Conservation (phyloP, 495 filamentous ascomycete species). For the Jackrogersella minutella region DNA sequence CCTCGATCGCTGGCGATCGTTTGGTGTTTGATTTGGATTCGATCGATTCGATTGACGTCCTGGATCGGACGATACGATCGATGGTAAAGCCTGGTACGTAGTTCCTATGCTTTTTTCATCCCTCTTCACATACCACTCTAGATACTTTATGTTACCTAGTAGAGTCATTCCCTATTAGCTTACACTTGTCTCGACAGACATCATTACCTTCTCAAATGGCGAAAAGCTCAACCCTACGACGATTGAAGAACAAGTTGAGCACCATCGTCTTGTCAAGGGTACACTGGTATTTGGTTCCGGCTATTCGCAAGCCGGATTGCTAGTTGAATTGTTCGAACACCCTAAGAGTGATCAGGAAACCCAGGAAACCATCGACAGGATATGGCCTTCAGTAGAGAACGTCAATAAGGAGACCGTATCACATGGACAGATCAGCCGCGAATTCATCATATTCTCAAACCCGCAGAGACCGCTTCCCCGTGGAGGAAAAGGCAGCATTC, state of each 20-base stretch:
- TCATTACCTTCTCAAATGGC: slow-evolving; percentile 60
- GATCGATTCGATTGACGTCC: no score
- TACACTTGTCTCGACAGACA: neutral
- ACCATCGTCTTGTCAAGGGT: slow-evolving; percentile 60
- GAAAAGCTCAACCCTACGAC: slow-evolving; percentile 64
- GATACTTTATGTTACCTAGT: no score
- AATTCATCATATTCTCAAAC: slow-evolving; percentile 5
- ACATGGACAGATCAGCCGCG: slow-evolving; percentile 2
- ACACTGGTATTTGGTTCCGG: slow-evolving; percentile 65
- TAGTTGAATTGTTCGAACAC: slow-evolving; percentile 35
- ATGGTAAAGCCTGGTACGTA: no score
- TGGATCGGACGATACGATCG: no score
- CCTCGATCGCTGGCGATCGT: no score
- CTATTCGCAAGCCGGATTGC: slow-evolving; percentile 56
- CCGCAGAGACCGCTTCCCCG: slow-evolving; percentile 20
- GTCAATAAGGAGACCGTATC: slow-evolving; percentile 16
- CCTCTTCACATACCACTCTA: no score
- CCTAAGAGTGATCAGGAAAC: neutral
- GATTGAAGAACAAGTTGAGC: slow-evolving; percentile 64
- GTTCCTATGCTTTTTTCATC: no score
- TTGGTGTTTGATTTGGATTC: no score
- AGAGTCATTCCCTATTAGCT: no score
- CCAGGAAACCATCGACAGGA: slow-evolving; percentile 13
- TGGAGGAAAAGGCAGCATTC: slow-evolving; percentile 29
- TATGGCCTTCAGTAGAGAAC: slow-evolving; percentile 34